Percentiles rank a stretch among this genome's conserved stretches.
Conservation (phyloP, 2,329 filamentous ascomycete species). For the Huntiella omanensis region DNA sequence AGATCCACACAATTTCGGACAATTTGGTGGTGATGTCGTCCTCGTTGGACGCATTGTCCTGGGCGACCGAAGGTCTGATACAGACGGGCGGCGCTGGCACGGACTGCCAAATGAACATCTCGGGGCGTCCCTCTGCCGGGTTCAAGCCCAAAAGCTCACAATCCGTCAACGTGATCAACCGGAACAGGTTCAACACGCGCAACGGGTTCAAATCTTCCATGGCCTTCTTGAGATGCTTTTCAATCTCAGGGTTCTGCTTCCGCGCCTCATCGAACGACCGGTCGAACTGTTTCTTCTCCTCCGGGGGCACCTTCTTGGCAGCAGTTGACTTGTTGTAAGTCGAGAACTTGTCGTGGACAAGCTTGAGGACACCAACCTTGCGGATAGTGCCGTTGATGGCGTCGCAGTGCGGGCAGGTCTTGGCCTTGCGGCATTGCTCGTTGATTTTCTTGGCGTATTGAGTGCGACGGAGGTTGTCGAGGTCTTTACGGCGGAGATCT, state of each 20-base stretch:
- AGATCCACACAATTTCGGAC: conserved; percentile 89
- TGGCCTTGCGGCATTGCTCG: conserved; percentile 74
- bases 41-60: conserved; percentile 84
- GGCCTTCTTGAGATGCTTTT: conserved; percentile 80
- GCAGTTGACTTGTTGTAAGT: conserved; percentile 78
- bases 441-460: conserved; percentile 76
- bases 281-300: conserved; percentile 70
- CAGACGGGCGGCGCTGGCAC: conserved; percentile 86
- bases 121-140: conserved; percentile 68
- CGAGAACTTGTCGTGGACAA: conserved; percentile 83
- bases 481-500: conserved; percentile 57
- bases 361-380: conserved; percentile 81
- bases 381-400: conserved; percentile 79
- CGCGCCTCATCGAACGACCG: conserved; percentile 67
- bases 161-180: conserved; percentile 64
- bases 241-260: conserved; percentile 60
- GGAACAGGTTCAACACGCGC: conserved; percentile 77
- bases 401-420: conserved; percentile 62
- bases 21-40: conserved; percentile 94
- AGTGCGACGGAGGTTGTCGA: conserved; percentile 74
- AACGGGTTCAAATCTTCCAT: conserved; percentile 89
- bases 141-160: conserved; percentile 84
- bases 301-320: conserved; percentile 62
- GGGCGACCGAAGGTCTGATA: conserved; percentile 81
- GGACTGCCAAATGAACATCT: conserved; percentile 97